Evolutionary conservation across 768 basidiomycete genomes (phyloP).

Genomic region (Boletus reticulatus): DNA sequence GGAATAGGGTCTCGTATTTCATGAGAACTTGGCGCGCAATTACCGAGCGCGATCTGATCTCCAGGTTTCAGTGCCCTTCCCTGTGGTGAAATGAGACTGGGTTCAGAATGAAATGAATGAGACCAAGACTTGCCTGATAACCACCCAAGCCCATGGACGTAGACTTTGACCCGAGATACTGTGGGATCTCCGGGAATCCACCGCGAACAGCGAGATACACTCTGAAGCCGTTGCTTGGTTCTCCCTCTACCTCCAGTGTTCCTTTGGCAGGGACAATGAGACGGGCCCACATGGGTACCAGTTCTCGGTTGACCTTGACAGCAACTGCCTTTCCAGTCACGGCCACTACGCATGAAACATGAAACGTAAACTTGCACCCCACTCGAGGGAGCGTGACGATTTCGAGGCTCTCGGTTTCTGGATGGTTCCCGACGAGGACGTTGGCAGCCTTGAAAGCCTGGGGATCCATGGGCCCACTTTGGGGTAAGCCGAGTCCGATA

Average conservation of each 20-base stretch:
- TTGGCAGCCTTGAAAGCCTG: constrained; percentile 57
- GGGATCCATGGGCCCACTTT: constrained; percentile 63
- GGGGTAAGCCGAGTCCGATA: constrained; percentile 57
- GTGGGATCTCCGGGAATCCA: constrained; percentile 56
- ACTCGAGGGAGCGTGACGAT: constrained; percentile 45
- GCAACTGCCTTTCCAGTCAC: constrained; percentile 51
- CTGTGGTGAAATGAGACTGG: constrained; percentile 26
- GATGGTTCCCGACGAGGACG: constrained; percentile 52
- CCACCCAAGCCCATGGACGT: constrained; percentile 63
- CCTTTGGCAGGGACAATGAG: constrained; percentile 44
- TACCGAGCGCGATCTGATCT: constrained; percentile 46
- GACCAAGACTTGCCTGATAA: constrained; percentile 42
- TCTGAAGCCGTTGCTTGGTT: constrained; percentile 43
- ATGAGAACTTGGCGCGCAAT: constrained; percentile 23
- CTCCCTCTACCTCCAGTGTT: constrained; percentile 39
- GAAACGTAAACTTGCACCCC: constrained; percentile 48
- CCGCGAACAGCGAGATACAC: constrained; percentile 56
- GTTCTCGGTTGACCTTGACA: constrained; percentile 41
- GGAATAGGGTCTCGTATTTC: constrained; percentile 8
- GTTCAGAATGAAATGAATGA: not conserved
- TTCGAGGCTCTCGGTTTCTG: constrained; percentile 54
- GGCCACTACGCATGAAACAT: constrained; percentile 46
- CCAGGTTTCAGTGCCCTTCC: constrained; percentile 51
- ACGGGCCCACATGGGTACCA: constrained; percentile 47
- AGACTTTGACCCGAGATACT: constrained; percentile 62